Evolutionary conservation across 1,284 basidiomycete genomes (phyloP), one percentile per base, ranked within the genome.

Genomic region (Ceratobasidium theobromae): DNA sequence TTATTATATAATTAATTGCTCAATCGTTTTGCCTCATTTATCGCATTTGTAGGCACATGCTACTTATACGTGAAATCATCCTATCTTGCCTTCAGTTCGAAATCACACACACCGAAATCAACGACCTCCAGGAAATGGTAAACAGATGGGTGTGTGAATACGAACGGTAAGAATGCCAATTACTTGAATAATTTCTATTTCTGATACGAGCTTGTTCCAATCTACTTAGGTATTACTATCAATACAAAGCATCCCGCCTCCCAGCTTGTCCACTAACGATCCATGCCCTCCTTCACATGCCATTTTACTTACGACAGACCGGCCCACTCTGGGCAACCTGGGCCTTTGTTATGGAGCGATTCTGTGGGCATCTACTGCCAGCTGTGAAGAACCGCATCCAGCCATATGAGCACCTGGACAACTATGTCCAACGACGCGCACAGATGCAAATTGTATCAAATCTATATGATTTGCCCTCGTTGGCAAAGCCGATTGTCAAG

Each of bases 141-240:
- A 27, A 51, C 8, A 8, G n/a, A 9, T 62, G 57, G 57, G 57
- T 62, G 2, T 32, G 21, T 6, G 30, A 51, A 2, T 62, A 49
- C 21, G 46, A 62, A 21, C 35, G 33, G 57, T 62, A 5, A 62
- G 45, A 18, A 4, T 35, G n/a, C 27, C 8, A 3, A 3, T 4
- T 14, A 32, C n/a, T n/a, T n/a, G n/a, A n/a, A n/a, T n/a, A 16
- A 28, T 53, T 30, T 33, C 4, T 32, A 32, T 16, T 53, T 8
- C 30, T 6, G 16, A 18, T n/a, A 28, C 27, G 6, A 11, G 4
- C 3, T 8, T 8, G 25, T n/a, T 18, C 14, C 12, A 14, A 12
- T 35, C 9, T 30, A n/a, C 38, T 23, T 38, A 73, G 73, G 12
- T 71, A 71, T 11, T 74, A 74, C 35, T 74, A 74, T 33, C 72